Conservation (phyloP, 2,329 filamentous ascomycete genomes). For the Neonectria faginata region DNA sequence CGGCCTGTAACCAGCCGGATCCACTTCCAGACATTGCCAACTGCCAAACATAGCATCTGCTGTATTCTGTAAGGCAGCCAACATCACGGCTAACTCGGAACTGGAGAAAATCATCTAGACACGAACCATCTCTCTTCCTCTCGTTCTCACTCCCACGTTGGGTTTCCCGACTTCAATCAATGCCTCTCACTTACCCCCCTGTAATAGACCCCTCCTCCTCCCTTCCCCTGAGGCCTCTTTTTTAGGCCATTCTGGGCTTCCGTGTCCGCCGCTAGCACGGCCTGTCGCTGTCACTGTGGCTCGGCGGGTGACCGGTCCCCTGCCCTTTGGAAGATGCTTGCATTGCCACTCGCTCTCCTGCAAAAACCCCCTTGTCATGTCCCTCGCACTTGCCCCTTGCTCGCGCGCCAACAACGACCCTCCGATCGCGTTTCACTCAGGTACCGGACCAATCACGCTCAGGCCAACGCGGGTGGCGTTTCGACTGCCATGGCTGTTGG, state of each 20-base stretch:
- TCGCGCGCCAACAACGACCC: constrained; percentile 30
- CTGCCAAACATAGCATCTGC: constrained; percentile 8
- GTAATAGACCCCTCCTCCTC: constrained; percentile 3
- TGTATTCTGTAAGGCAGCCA: not conserved
- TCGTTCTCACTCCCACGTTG: not conserved
- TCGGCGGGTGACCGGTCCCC: constrained; percentile 1
- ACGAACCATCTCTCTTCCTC: constrained; percentile 12
- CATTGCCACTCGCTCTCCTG: constrained; percentile 20
- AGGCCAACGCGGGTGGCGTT: constrained; percentile 37
- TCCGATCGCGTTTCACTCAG: constrained; percentile 40
- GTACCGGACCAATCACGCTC: constrained; percentile 40
- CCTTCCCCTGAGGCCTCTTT: constrained; percentile 11
- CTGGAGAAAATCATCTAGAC: not conserved
- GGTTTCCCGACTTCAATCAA: constrained; percentile 1
- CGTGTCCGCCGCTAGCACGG: constrained; percentile 16
- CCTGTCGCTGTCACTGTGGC: constrained; percentile 11
- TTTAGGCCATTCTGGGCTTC: constrained; percentile 1
- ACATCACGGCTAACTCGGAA: not conserved
- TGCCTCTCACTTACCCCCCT: not conserved
- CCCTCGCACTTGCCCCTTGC: constrained; percentile 24
- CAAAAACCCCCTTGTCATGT: not conserved
- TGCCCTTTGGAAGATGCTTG: not conserved
- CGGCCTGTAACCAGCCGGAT: not conserved
- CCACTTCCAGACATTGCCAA: not conserved
- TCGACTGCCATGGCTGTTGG: constrained; percentile 26